Evolutionary conservation across 2,329 filamentous ascomycete genomes (phyloP).

Genomic region (Epicoccum sorghinum): DNA sequence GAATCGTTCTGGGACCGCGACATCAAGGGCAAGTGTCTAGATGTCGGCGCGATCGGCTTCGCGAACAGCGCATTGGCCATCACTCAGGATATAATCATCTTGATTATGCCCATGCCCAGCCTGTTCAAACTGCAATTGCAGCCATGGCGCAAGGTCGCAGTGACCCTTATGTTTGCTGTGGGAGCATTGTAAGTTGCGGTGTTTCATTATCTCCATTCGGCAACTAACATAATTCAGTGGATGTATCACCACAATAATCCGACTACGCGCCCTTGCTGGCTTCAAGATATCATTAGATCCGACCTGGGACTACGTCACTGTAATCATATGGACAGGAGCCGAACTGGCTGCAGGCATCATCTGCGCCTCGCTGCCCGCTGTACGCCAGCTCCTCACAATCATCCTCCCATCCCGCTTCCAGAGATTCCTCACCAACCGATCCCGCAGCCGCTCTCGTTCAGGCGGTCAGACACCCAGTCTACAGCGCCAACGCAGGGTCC

Average conservation of each 20-base stretch:
- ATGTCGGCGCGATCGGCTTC: slow-evolving; percentile 28
- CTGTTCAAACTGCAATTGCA: slow-evolving; percentile 27
- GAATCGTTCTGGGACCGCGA: slow-evolving; percentile 31
- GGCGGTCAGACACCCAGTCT: background rate
- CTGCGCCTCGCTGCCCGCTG: slow-evolving; percentile 33
- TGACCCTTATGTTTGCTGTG: slow-evolving; percentile 31
- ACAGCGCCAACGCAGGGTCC: background rate
- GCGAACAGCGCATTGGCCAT: slow-evolving; percentile 28
- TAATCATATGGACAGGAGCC: slow-evolving; percentile 34
- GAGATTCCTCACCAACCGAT: slow-evolving; percentile 1
- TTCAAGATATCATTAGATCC: slow-evolving; percentile 35
- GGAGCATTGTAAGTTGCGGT: slow-evolving; percentile 19
- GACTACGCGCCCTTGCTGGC: slow-evolving; percentile 26
- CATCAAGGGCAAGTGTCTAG: slow-evolving; percentile 28
- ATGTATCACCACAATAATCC: slow-evolving; percentile 30
- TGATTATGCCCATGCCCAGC: slow-evolving; percentile 28
- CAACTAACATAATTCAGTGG: background rate
- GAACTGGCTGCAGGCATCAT: slow-evolving; percentile 32
- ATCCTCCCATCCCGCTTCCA: slow-evolving; percentile 10
- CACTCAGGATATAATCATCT: slow-evolving; percentile 28
- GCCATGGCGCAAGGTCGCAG: slow-evolving; percentile 22
- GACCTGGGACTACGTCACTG: slow-evolving; percentile 35
- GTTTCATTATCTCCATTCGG: too few relatives aligned
- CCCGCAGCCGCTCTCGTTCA: slow-evolving; percentile 1
- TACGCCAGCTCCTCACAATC: slow-evolving; percentile 26